Conservation (phyloP, 805 yeast genomes). For the Kluyveromyces siamensis region DNA sequence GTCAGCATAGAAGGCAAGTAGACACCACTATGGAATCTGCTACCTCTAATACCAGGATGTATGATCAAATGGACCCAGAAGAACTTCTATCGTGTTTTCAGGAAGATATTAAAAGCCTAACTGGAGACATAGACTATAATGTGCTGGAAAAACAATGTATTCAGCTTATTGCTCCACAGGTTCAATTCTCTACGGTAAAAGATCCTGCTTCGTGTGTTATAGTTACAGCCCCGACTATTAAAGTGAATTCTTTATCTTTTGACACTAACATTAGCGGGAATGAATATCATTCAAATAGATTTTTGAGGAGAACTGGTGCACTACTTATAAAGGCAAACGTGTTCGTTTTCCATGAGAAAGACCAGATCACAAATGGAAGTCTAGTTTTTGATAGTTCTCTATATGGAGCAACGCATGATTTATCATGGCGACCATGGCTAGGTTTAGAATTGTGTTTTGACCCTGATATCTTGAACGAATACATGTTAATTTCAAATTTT, state of each 20-base stretch:
- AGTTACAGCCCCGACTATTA: slow-evolving; percentile 65
- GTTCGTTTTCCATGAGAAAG: slow-evolving; percentile 51
- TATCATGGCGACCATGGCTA: slow-evolving; percentile 86
- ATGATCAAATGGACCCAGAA: slow-evolving; percentile 2
- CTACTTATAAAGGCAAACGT: slow-evolving; percentile 63
- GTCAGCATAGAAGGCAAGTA: not conserved
- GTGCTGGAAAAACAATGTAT: slow-evolving; percentile 51
- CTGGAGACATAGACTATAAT: slow-evolving; percentile 28
- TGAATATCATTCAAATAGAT: slow-evolving; percentile 35
- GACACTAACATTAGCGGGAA: slow-evolving; percentile 37
- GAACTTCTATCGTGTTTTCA: slow-evolving; percentile 32
- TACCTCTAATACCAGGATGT: not conserved
- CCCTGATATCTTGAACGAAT: slow-evolving; percentile 36
- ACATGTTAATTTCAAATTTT: slow-evolving; percentile 53
- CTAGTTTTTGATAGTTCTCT: slow-evolving; percentile 37
- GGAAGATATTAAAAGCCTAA: slow-evolving; percentile 37
- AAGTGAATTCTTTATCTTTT: slow-evolving; percentile 59
- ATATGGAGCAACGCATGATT: slow-evolving; percentile 46
- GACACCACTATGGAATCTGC: not conserved
- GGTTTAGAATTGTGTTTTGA: slow-evolving; percentile 63
- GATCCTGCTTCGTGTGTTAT: slow-evolving; percentile 52
- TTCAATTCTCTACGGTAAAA: slow-evolving; percentile 52
- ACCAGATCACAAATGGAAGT: slow-evolving; percentile 33
- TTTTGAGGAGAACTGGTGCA: slow-evolving; percentile 64
- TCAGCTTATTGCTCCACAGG: slow-evolving; percentile 70